Evolutionary conservation across 2,329 filamentous ascomycete species (phyloP).

Genomic region (Septoria petroselini): DNA sequence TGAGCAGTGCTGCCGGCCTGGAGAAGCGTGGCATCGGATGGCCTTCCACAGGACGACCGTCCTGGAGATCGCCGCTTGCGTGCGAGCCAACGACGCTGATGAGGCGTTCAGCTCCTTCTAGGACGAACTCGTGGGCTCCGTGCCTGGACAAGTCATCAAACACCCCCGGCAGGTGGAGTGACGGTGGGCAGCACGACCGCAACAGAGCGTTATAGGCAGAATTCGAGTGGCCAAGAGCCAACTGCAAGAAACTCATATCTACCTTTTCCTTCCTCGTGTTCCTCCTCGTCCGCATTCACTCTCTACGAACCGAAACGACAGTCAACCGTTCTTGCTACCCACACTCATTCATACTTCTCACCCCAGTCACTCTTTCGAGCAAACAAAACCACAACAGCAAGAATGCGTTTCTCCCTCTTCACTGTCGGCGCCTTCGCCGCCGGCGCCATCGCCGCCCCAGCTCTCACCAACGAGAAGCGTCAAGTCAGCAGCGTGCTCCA

Average conservation of each 20-base stretch:
- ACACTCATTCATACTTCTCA: slow-evolving; percentile 8
- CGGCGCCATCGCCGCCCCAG: slow-evolving; percentile 21
- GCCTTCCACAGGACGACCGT: slow-evolving; percentile 4
- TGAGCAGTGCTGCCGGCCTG: slow-evolving; percentile 1
- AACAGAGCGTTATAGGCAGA: background rate
- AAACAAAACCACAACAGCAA: slow-evolving; percentile 16
- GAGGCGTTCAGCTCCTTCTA: slow-evolving; percentile 1
- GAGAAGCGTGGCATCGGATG: background rate
- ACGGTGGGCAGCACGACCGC: background rate
- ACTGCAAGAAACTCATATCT: slow-evolving; percentile 8
- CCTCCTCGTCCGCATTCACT: slow-evolving; percentile 1
- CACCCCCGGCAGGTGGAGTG: slow-evolving; percentile 4
- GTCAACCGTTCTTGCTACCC: slow-evolving; percentile 18
- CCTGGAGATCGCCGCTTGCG: slow-evolving; percentile 2
- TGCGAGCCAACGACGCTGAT: slow-evolving; percentile 1
- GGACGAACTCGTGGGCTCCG: background rate
- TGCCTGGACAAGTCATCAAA: slow-evolving; percentile 7
- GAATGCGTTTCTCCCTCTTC: slow-evolving; percentile 26
- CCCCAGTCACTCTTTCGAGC: slow-evolving; percentile 24
- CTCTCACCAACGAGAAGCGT: slow-evolving; percentile 15
- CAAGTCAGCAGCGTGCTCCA: slow-evolving; percentile 14
- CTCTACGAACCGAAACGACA: slow-evolving; percentile 11
- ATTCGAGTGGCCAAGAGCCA: slow-evolving; percentile 6
- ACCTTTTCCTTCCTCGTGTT: slow-evolving; percentile 2
- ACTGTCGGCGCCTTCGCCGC: slow-evolving; percentile 22